phyloP scores from a whole-genome alignment of 495 filamentous ascomycete species.

The Neurospora sp. region DNA sequence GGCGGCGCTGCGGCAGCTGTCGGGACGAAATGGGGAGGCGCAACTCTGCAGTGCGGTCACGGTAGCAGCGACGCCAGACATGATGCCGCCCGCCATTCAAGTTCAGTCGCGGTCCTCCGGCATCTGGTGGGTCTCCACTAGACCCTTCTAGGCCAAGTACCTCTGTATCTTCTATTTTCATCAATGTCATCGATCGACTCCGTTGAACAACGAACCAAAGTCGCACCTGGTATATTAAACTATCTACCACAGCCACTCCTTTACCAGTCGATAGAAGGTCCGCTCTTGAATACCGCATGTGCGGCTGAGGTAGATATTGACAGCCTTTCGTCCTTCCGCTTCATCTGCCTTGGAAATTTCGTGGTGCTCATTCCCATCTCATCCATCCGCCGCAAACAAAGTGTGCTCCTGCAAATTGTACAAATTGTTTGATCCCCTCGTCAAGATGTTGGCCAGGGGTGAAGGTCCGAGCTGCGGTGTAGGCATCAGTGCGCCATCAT shows the following conservation, averaged over 20 bases:
- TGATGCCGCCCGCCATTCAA: not conserved
- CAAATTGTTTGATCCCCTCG: not conserved
- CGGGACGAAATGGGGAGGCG: conserved; percentile 19
- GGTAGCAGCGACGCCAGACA: not conserved
- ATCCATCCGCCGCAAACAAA: not conserved
- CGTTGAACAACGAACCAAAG: not conserved
- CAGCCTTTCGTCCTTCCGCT: not conserved
- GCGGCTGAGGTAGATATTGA: not conserved
- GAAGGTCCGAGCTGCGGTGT: not conserved
- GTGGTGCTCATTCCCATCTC: not conserved
- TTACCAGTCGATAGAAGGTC: not conserved
- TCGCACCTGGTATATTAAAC: not conserved
- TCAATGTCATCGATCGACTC: not conserved
- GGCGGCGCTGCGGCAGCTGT: conserved; percentile 20
- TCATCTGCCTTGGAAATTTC: not conserved
- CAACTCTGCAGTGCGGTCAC: conserved; percentile 1
- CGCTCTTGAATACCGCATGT: not conserved
- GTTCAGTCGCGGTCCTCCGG: not conserved
- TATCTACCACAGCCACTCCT: not conserved
- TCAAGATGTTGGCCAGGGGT: not conserved
- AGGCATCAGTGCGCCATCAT: not conserved
- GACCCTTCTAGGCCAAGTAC: not conserved
- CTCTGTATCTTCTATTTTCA: not conserved
- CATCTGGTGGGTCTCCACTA: not conserved
- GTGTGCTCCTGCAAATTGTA: not conserved